Evolutionary conservation across 2,329 filamentous ascomycete genomes (phyloP), one percentile per base, ranked within the genome.

Genomic region (Fusarium udum): DNA sequence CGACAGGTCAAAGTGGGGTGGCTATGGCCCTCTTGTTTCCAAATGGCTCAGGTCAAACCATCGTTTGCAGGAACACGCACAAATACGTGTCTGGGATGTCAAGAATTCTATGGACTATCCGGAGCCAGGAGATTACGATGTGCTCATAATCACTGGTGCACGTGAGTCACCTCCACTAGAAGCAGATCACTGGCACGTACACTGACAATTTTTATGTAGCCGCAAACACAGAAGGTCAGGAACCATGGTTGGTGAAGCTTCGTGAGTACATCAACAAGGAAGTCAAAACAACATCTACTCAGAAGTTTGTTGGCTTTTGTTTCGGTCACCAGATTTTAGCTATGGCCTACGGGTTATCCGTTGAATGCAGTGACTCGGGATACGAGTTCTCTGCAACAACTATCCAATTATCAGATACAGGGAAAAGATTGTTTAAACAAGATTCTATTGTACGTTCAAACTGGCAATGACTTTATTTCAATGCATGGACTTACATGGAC

Each of bases 381-480:
- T 48, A 48, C 10, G 45, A 48, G 45, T 31, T 48, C 45, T 48
- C 26, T 3, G 45, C 20, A 8, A 48, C 45, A 31, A 48, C 26
- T 12, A 48, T 48, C 4, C 45, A n/a, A 20, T 5, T 48, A 12
- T 48, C 45, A 31, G 45, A 48, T 7, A 31, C 26, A 22, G 45
- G 45, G 1, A 31, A 31, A n/a, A n/a, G 6, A 31, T 7, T 48
- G 9, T 31, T 48, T 7, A 16, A 31, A 6, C 20, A 48, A 31
- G 45, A 48, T 14, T 48, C 14, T 22, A 4, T 48, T n/a, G 45
- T 48, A 48, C 0, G 45, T 31, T 8, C 2, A 48, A 31, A 31
- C 2, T 22, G 1, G 4, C 4, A 8, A 22, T 6, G 20, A 4
- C 10, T 31, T 31, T 31, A 3, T 8, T 48, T 0, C n/a, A 28